Conservation (phyloP, 2,329 filamentous ascomycete species). For the Teratosphaeria zuluensis region DNA sequence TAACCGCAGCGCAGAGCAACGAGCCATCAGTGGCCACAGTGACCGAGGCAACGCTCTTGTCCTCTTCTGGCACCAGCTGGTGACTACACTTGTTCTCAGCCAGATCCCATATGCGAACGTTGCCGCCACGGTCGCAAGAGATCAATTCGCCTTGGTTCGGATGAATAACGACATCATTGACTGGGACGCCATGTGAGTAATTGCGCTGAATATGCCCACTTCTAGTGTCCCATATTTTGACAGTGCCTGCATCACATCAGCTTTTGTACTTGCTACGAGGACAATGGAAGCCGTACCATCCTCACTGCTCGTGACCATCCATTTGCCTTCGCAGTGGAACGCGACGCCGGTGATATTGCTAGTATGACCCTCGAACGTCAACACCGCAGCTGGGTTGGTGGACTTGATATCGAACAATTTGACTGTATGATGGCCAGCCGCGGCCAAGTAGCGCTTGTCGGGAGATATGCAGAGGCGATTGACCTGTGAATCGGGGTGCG, state of each 20-base stretch:
- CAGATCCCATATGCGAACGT: constrained; percentile 90
- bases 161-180: constrained; percentile 98
- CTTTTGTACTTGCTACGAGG: neutral
- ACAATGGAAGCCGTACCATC: constrained; percentile 48
- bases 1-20: constrained; percentile 66
- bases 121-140: constrained; percentile 85
- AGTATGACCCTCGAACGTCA: constrained; percentile 92
- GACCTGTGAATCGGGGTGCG: constrained; percentile 95
- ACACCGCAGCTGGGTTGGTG: constrained; percentile 85
- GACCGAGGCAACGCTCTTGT: constrained; percentile 85
- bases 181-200: constrained; percentile 79
- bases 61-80: constrained; percentile 91
- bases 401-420: constrained; percentile 99
- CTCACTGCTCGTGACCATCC: constrained; percentile 98
- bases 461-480: constrained; percentile 97
- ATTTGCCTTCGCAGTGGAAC: constrained; percentile 98
- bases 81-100: constrained; percentile 96
- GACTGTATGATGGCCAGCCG: constrained; percentile 70
- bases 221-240: constrained; percentile 94
- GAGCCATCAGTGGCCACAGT: constrained; percentile 93
- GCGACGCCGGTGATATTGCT: constrained; percentile 93
- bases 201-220: constrained; percentile 80
- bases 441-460: constrained; percentile 91
- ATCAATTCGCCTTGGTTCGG: constrained; percentile 98
- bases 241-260: constrained; percentile 42